Evolutionary conservation across 306 rosid species (phyloP), one percentile per base, ranked within the genome.

Genomic region (Astragalus glycyphyllos): DNA sequence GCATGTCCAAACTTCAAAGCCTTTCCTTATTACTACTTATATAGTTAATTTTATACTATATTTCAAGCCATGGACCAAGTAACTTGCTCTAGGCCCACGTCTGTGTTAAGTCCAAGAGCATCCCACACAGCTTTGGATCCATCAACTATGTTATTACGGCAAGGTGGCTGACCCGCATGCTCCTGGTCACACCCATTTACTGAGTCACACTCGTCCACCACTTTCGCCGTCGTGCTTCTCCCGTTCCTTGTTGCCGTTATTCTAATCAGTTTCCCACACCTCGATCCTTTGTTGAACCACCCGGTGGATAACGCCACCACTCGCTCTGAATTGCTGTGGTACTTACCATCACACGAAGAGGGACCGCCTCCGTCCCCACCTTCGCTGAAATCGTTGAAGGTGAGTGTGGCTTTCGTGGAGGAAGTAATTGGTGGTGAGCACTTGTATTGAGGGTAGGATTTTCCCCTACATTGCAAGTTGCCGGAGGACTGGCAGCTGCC

Each of bases 151-250:
- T 85, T 73, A 13, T 76, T 82, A 9, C 8, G 48, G 12, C 92
- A 85, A 0, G 87, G 89, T 4, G 81, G 83, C 26, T 76, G 84
- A 34, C 44, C 50, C 0, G 84, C 89, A 42, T 87, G 92, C 31
- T 57, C 89, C 0, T 0, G 0, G 17, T 85, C 87, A 44, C 87
- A 82, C 7, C 92, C 89, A 4, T 55, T 42, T 7, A 67, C 58
- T 0, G 89, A 84, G 57, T 87, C 89, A 34, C 92, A 87, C 17
- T 87, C 83, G 51, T 82, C 89, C 69, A 84, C 89, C 77, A 84
- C 89, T 58, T 59, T 82, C 0, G 89, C 92, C 42, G 40, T 29
- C 75, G 17, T 62, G 0, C 77, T 81, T 67, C 23, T 61, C 12
- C 85, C 86, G 14, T 73, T 80, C 3, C 4, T 20, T 20, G 23